Evolutionary conservation across 345 rosid genomes (phyloP), one percentile per base, ranked within the genome.

Genomic region (Microthlaspi erraticum): DNA sequence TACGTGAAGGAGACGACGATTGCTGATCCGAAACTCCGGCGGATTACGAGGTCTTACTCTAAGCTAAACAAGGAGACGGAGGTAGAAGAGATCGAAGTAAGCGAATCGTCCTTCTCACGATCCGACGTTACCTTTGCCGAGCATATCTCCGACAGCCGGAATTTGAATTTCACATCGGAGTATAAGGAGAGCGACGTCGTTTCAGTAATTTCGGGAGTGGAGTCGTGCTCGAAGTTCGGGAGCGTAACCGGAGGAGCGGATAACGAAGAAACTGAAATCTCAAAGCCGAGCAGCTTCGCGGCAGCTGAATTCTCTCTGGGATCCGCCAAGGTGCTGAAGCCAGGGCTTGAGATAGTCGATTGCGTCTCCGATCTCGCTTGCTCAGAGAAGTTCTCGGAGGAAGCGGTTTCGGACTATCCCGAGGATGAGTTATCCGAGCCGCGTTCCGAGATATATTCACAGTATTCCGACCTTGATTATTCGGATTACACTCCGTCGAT

Each of bases 401-500:
- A 81, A 39, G 92, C 84, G 75, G 77, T 50, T 56, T 82, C 89
- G 3, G 87, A 82, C 16, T 76, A 66, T 80, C 78, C 83, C 20
- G 83, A 81, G 26, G 78, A 72, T 12, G 79, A 74, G 12, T 75
- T 72, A 76, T 85, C 87, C 16, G 89, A 83, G 80, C 80, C 74
- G 49, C 89, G 83, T 66, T 82, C 82, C 10, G 87, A 84, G 51
- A 29, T 82, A 7, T 81, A 72, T 60, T 75, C 61, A 9, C 91
- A 83, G 71, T 66, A 79, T 51, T 86, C 92, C 8, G 91, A 84
- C 59, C 69, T 79, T 7, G 80, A 85, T 39, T 82, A 72, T 51
- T 91, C 94, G 6, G 96, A 88, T 17, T 84, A 75, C 79, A 80
- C 88, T 61, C 89, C 86, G 61, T 83, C 87, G 2, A 57, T 81